Evolutionary conservation across 805 yeast genomes (phyloP).

Genomic region (Wickerhamiella brachini): DNA sequence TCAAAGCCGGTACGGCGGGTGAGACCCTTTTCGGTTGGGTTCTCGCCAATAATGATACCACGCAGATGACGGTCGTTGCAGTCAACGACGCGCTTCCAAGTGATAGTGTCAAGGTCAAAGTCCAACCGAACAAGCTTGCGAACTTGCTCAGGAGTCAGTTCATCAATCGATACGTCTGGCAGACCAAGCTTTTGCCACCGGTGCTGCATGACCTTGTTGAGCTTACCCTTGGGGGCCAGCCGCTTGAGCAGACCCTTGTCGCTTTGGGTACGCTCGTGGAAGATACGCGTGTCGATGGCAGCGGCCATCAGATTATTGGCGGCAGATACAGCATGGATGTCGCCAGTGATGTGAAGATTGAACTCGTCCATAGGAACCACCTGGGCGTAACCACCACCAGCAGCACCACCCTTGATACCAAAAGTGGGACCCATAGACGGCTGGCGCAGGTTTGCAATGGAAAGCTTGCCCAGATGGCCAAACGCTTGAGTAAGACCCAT

Average conservation of each 20-base stretch:
- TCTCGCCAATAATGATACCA: conserved; percentile 79
- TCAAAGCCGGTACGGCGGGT: conserved; percentile 85
- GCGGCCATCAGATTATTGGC: conserved; percentile 93
- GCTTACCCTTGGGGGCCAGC: conserved; percentile 71
- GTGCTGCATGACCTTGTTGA: conserved; percentile 64
- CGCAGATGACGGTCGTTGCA: conserved; percentile 87
- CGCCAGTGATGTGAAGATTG: conserved; percentile 95
- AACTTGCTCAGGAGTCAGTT: conserved; percentile 63
- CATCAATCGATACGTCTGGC: conserved; percentile 52
- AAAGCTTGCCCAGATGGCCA: conserved; percentile 67
- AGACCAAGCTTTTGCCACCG: conserved; percentile 72
- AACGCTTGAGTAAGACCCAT: conserved; percentile 91
- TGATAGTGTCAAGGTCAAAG: conserved; percentile 78
- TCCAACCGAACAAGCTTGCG: conserved; percentile 65
- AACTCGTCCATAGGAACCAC: conserved; percentile 98
- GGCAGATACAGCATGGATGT: conserved; percentile 88
- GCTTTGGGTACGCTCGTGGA: conserved; percentile 82
- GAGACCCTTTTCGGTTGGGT: conserved; percentile 82
- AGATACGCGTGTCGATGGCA: conserved; percentile 92
- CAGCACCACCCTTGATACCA: conserved; percentile 99
- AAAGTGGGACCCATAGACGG: conserved; percentile 99
- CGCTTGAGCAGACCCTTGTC: conserved; percentile 69
- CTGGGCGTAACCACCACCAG: conserved; percentile 97
- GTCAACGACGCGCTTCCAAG: conserved; percentile 89
- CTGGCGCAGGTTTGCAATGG: conserved; percentile 91